Evolutionary conservation across 2,329 filamentous ascomycete species (phyloP).

Genomic region (Fragosphaeria purpurea): DNA sequence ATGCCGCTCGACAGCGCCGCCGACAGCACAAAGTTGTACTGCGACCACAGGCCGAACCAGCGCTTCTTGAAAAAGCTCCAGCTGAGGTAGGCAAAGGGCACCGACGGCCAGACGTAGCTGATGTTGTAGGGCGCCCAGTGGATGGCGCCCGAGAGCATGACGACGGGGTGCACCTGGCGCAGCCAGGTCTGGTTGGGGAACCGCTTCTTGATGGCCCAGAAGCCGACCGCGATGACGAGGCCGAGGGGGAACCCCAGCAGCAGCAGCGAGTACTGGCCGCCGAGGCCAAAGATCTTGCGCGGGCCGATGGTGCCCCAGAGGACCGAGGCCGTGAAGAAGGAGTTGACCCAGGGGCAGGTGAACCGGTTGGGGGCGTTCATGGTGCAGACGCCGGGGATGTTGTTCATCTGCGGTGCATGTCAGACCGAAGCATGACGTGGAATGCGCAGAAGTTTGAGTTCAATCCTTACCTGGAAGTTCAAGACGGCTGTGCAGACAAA

Average conservation of each 20-base stretch:
- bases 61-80: conserved; percentile 31
- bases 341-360: conserved; percentile 45
- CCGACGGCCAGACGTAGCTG: conserved; percentile 32
- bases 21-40: conserved; percentile 37
- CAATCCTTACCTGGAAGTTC: conserved; percentile 18
- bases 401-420: conserved; percentile 1
- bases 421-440: not conserved
- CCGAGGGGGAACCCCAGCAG: conserved; percentile 42
- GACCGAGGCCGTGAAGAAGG: conserved; percentile 51
- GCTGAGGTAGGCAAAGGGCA: conserved; percentile 30
- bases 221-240: conserved; percentile 31
- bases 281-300: conserved; percentile 37
- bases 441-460: not conserved
- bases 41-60: conserved; percentile 17
- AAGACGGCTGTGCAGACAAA: conserved; percentile 26
- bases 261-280: conserved; percentile 37
- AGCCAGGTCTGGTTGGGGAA: conserved; percentile 23
- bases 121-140: conserved; percentile 30
- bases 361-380: conserved; percentile 37
- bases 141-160: conserved; percentile 26
- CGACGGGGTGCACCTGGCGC: conserved; percentile 30
- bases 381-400: conserved; percentile 35
- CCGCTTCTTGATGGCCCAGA: conserved; percentile 24
- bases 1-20: conserved; percentile 40
- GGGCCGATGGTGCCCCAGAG: conserved; percentile 54